Conservation (phyloP, 2,329 filamentous ascomycete species). For the Blumeria hordei region DNA sequence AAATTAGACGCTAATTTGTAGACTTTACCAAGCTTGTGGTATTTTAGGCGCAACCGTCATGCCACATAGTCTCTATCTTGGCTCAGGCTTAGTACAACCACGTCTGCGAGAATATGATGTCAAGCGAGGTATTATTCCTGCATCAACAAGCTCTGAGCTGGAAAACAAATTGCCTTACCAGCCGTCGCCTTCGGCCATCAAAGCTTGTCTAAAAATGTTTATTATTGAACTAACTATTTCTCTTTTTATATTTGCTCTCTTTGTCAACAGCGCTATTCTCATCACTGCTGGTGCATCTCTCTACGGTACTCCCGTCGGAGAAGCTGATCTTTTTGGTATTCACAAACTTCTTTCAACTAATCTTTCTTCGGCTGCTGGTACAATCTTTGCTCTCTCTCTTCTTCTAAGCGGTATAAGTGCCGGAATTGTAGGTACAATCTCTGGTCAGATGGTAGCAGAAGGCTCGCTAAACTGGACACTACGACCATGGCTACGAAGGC, state of each 20-base stretch:
- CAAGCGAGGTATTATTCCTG: slow-evolving; percentile 25
- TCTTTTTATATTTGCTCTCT: slow-evolving; percentile 62
- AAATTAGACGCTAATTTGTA: slow-evolving; percentile 2
- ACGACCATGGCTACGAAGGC: slow-evolving; percentile 52
- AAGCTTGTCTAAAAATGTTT: slow-evolving; percentile 48
- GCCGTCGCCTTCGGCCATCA: slow-evolving; percentile 49
- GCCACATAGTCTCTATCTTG: slow-evolving; percentile 44
- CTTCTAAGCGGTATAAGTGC: slow-evolving; percentile 60
- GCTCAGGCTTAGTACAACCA: slow-evolving; percentile 43
- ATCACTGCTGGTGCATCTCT: slow-evolving; percentile 62
- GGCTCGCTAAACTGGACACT: slow-evolving; percentile 55
- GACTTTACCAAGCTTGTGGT: slow-evolving; percentile 45
- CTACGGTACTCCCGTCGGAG: slow-evolving; percentile 31
- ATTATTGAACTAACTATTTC: slow-evolving; percentile 45
- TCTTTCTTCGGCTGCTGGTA: slow-evolving; percentile 52
- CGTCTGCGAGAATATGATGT: slow-evolving; percentile 39
- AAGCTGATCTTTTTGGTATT: slow-evolving; percentile 65
- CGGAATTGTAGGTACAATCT: slow-evolving; percentile 71
- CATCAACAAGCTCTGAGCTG: slow-evolving; percentile 8
- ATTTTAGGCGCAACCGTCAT: slow-evolving; percentile 57
- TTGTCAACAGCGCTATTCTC: slow-evolving; percentile 63
- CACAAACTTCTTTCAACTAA: slow-evolving; percentile 42
- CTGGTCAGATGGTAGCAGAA: slow-evolving; percentile 73
- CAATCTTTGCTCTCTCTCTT: slow-evolving; percentile 62
- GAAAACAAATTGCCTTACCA: slow-evolving; percentile 32